These are phyloP conservation scores for Wickerhamomyces subpelliculosus DNA, from an alignment of 805 yeast species.

Conservation along the genomic window DNA sequence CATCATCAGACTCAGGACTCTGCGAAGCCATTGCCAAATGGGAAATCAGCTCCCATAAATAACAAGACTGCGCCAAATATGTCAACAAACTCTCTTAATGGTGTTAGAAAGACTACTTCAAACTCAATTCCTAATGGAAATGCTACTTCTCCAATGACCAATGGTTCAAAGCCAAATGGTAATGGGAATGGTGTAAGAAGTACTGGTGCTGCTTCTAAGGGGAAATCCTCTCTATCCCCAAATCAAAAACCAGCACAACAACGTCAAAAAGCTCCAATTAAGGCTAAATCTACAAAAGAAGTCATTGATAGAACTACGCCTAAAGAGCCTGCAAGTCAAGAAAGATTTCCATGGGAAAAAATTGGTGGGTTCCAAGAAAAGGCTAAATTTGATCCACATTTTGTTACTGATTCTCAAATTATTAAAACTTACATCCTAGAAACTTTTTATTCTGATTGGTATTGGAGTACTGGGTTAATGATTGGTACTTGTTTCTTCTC, in stretches of 20 bases:
- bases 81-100: neutral
- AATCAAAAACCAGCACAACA: neutral
- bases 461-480: conserved; percentile 57
- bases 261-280: too few species aligned
- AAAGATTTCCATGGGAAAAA: conserved; percentile 28
- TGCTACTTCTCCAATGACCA: neutral
- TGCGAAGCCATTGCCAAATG: conserved; percentile 1
- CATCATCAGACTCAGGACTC: neutral
- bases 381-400: conserved; percentile 16
- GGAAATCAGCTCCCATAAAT: conserved; percentile 2
- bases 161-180: neutral
- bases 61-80: neutral
- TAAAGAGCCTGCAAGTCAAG: neutral
- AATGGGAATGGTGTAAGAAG: neutral
- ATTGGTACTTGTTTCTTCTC: conserved; percentile 68
- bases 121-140: neutral
- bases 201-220: neutral
- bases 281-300: neutral
- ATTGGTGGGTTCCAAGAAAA: conserved; percentile 25
- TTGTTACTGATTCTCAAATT: conserved; percentile 24
- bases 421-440: conserved; percentile 59
- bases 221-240: neutral
- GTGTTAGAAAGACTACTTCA: neutral
- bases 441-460: conserved; percentile 65
- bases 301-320: neutral